A percentile compares a stretch with the other conserved stretches of the same genome.
These are phyloP conservation scores for Fusarium drepaniforme DNA, from an alignment of 2,329 filamentous ascomycete genomes.

Conservation along the genomic window DNA sequence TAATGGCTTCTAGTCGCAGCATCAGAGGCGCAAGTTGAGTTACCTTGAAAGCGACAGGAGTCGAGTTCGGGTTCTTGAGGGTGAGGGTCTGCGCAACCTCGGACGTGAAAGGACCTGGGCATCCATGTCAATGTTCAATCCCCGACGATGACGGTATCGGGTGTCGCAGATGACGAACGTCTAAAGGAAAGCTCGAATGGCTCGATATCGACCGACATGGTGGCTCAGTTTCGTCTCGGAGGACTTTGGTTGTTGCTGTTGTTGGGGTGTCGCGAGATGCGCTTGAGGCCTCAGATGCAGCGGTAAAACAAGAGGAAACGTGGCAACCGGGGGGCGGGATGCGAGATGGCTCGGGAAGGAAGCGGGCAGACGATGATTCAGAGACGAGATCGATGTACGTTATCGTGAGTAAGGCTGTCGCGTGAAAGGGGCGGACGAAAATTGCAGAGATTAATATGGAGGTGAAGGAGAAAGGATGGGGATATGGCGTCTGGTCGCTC, in stretches of 20 bases:
- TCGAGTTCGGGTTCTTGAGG: conserved; percentile 73
- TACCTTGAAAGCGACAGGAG: conserved; percentile 79
- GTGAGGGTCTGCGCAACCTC: conserved; percentile 75
- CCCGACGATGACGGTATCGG: conserved; percentile 15
- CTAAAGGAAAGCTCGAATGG: conserved; percentile 93
- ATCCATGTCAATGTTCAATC: conserved; percentile 36
- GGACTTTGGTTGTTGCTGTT: conserved; percentile 8
- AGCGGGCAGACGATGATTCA: conserved; percentile 8
- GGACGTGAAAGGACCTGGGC: conserved; percentile 72
- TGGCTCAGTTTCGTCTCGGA: conserved; percentile 45
- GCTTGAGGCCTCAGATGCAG: conserved; percentile 12
- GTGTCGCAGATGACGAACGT: conserved; percentile 70
- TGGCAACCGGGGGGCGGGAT: conserved; percentile 32
- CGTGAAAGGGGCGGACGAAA: conserved; percentile 18
- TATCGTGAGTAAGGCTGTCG: conserved; percentile 20
- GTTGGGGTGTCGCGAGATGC: conserved; percentile 39
- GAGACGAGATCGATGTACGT: conserved; percentile 20
- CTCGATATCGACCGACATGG: conserved; percentile 95
- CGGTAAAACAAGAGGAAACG: conserved; percentile 39
- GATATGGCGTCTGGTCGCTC: conserved; percentile 22
- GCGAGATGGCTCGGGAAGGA: conserved; percentile 19
- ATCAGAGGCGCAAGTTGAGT: conserved; percentile 31
- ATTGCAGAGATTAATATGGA: conserved; percentile 25
- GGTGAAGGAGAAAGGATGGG: conserved; percentile 25
- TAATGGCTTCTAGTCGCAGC: conserved; percentile 65